Percentiles rank a stretch among this genome's conserved stretches.
phyloP scores from a whole-genome alignment of 1,284 basidiomycete genomes.

The Ustilago hordei region DNA sequence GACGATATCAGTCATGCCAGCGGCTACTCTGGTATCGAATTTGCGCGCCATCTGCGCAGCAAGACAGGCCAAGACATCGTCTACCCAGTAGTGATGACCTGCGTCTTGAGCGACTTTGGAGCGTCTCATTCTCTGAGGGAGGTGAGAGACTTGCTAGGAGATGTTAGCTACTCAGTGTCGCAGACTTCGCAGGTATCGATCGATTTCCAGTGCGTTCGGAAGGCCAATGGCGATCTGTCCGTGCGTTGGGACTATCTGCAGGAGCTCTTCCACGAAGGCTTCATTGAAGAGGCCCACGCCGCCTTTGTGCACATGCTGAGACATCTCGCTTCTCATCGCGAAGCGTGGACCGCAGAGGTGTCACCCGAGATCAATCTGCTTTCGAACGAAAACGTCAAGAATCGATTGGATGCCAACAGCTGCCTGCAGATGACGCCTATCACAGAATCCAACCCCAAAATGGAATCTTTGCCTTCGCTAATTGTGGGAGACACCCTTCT shows the following conservation, averaged over 20 bases:
- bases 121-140: neutral
- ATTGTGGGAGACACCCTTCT: neutral
- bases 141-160: neutral
- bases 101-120: neutral
- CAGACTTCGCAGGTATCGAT: neutral
- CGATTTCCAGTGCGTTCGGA: neutral
- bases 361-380: neutral
- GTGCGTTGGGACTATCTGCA: constrained; percentile 1
- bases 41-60: neutral
- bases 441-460: neutral
- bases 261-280: neutral
- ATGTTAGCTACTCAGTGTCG: neutral
- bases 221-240: neutral
- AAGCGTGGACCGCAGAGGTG: neutral
- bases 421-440: neutral
- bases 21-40: neutral
- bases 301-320: constrained; percentile 1
- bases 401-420: neutral
- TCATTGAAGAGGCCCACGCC: neutral
- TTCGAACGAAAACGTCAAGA: neutral
- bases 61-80: neutral
- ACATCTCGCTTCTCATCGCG: neutral
- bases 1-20: neutral
- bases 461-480: no score
- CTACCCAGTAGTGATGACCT: neutral